A percentile compares a stretch with the other conserved stretches of the same genome.
These are phyloP conservation scores for Rutidosis leptorrhynchoides DNA, from an alignment of 129 eudicot genomes.

Conservation along the genomic window DNA sequence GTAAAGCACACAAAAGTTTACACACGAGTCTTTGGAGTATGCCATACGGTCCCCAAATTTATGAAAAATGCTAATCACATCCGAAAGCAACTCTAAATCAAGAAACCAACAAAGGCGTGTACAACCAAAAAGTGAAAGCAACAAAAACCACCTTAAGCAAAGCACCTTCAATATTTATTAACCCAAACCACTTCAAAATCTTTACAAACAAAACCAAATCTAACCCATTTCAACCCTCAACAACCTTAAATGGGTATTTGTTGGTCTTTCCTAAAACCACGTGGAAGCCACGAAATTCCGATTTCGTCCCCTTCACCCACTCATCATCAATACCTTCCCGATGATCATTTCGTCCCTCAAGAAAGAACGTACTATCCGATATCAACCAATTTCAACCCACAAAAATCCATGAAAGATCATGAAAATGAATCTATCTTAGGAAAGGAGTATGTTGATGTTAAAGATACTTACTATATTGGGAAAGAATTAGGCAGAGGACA, in stretches of 20 bases:
- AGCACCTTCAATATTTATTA: constrained; percentile 29
- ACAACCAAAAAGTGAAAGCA: constrained; percentile 16
- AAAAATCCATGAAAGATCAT: constrained; percentile 16
- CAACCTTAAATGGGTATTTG: constrained; percentile 68
- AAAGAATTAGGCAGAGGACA: constrained; percentile 85
- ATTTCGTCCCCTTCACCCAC: constrained; percentile 50
- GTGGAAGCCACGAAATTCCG: constrained; percentile 45
- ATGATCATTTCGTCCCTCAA: constrained; percentile 20
- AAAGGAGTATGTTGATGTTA: constrained; percentile 52
- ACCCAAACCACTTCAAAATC: constrained; percentile 14
- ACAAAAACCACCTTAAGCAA: constrained; percentile 30
- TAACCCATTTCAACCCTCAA: constrained; percentile 26
- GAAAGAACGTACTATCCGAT: constrained; percentile 30
- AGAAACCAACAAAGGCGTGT: constrained; percentile 34
- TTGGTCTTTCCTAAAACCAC: constrained; percentile 33
- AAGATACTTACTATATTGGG: constrained; percentile 45
- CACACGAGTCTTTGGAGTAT: neutral
- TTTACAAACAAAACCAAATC: constrained; percentile 30
- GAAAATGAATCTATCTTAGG: constrained; percentile 50
- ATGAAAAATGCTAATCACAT: neutral
- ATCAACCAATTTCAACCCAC: constrained; percentile 15
- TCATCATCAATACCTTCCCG: constrained; percentile 4
- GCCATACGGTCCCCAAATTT: neutral
- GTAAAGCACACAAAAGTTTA: neutral
- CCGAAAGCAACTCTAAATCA: constrained; percentile 32